Percentiles rank a stretch among this genome's conserved stretches.
Evolutionary conservation across 768 basidiomycete genomes (phyloP).

Genomic region (Mycena crocata): DNA sequence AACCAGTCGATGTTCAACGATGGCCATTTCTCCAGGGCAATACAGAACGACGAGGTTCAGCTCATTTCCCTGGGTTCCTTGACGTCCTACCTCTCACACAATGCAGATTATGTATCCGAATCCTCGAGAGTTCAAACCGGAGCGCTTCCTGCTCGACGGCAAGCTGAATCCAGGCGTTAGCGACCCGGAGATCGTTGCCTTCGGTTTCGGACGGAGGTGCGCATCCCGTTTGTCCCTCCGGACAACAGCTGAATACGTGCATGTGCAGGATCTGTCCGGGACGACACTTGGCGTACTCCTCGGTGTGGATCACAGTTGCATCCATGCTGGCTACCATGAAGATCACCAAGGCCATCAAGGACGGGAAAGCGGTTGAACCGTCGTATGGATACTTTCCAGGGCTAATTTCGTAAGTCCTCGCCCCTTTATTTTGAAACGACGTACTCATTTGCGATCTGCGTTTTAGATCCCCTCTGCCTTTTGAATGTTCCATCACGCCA

Average conservation of each 20-base stretch:
- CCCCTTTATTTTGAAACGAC: neutral
- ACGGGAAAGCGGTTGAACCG: constrained; percentile 38
- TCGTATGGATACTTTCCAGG: constrained; percentile 27
- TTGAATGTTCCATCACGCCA: constrained; percentile 13
- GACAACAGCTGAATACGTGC: too few species aligned
- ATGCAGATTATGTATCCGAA: constrained; percentile 44
- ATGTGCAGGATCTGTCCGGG: constrained; percentile 32
- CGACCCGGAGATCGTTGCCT: constrained; percentile 9
- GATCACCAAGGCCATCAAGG: constrained; percentile 14
- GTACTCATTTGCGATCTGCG: neutral
- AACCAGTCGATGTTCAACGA: neutral
- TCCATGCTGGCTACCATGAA: constrained; percentile 17
- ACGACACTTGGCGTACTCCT: constrained; percentile 9
- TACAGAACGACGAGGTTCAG: constrained; percentile 34
- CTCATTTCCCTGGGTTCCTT: constrained; percentile 25
- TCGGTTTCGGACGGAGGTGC: constrained; percentile 26
- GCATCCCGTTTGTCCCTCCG: constrained; percentile 11
- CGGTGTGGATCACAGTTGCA: constrained; percentile 18
- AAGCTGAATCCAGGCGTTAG: constrained; percentile 12
- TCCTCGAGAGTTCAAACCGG: constrained; percentile 44
- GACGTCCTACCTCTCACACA: neutral
- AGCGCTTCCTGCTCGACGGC: constrained; percentile 38
- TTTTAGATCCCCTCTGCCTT: constrained; percentile 3
- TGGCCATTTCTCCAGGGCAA: constrained; percentile 8
- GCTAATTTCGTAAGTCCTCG: constrained; percentile 1